Base-by-base conservation (phyloP, 2,329 filamentous ascomycete genomes). In the Aspergillus sp. region DNA sequence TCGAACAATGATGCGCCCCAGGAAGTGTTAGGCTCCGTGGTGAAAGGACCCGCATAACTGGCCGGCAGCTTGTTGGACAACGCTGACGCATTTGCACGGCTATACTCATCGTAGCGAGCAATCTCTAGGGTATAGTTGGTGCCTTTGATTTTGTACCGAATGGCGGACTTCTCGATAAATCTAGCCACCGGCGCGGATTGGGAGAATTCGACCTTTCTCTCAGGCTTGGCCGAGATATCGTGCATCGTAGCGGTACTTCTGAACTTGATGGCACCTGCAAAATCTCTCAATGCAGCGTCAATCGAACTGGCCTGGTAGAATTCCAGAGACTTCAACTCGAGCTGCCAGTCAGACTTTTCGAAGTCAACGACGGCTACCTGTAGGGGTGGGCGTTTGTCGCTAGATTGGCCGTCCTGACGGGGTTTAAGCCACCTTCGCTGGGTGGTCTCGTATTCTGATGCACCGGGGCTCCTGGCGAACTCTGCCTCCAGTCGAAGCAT, bases 101-200 rank as follows among this genome's bases (percentile, higher is more conserved):
- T 60, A 48, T 77, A 78, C 36, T 73, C 67, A 57, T 81, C 78
- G 56, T 78, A 79, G 5, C 78, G 74, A 8, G 76, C 72, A 36
- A 81, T 67, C 59, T 80, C 79, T n/a, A 81, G 69, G 8, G 75
- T 70, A 56, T 77, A 78, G 2, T 74, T 71, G 0, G 77, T 79
- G 6, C 70, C 69, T 57, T 74, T 78, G 42, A 81, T 66, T 2
- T 65, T 66, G 54, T 77, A 78, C n/a, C 71, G 70, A 27, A 79
- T 62, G 0, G 75, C 70, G 1, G 75, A 70, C 50, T 80, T 77
- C 56, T 80, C 77, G 7, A 76, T 66, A 41, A 79, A 68, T 21
- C 71, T 64, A 1, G 66, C 68, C 36, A 78, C 67, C 1, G 68
- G 66, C 7, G 68, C 66, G 2, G 62, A 58, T 4, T 56, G 52